Evolutionary conservation across 176 grass and related monocot genomes (phyloP), one percentile per base, ranked within the genome.

Genomic region (Paspalum notatum): DNA sequence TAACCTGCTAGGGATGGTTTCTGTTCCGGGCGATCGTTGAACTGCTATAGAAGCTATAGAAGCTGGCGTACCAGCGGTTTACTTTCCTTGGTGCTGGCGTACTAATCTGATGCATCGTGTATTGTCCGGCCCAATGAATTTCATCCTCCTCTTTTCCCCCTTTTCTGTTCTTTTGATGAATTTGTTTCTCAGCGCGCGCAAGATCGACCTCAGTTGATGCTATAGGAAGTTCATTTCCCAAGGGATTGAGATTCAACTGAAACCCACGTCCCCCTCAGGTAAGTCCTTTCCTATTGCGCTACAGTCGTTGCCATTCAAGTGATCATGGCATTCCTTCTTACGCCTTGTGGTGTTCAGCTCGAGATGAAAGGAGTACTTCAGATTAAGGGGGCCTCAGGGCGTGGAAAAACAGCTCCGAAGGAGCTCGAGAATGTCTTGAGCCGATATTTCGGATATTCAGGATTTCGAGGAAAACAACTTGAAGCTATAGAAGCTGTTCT

Each of bases 401-500:
- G 72, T 42, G 77, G 68, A 38, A 87, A 57, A 21, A 83, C 79
- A 44, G 68, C 63, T 78, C 84, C 68, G 45, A 87, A 83, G 57
- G 85, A 90, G 10, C 87, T 88, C 48, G 77, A 83, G 60, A 89
- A 79, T 39, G 72, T 98, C 48, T 74, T 98, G 84, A 84, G 86
- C 38, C 74, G 61, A 24, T 87, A 91, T 87, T 98, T 98, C 55
- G 90, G 95, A 18, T 87, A 98, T 59, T 89, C 90, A 32, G 88
- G 74, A 59, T 98, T 94, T 44, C 80, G 92, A 4, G 95, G 95
- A 82, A 94, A 90, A 76, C 92, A 98, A 59, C 83, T 92, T 4
- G 92, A 94, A 38, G 95, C 90, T 73, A 98, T 98, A 78, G 49
- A 90, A 82, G 92, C 92, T 92, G 95, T 92, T 90, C 71, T 98